Conservation (phyloP, 2,329 filamentous ascomycete genomes). For the Dactylellina cionopaga region DNA sequence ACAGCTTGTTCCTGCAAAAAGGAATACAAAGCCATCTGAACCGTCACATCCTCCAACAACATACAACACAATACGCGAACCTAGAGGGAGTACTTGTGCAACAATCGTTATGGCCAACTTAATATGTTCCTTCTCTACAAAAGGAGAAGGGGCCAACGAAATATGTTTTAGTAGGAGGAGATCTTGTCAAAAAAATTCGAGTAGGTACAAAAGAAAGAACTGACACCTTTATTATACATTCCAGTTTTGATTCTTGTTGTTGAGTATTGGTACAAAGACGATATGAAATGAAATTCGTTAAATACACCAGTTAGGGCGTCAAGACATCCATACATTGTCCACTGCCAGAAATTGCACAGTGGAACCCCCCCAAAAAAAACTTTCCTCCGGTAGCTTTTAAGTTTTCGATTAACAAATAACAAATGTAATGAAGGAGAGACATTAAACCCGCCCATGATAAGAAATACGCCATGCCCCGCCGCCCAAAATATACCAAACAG, state of each 20-base stretch:
- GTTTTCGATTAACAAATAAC: too few species aligned
- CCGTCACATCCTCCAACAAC: conserved; percentile 15
- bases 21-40: not conserved
- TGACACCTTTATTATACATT: conserved; percentile 3
- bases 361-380: too few species aligned
- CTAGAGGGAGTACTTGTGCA: conserved; percentile 27
- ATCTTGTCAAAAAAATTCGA: not conserved
- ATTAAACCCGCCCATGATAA: conserved; percentile 15
- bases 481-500: conserved; percentile 1
- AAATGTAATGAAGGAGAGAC: conserved; percentile 30
- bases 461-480: conserved; percentile 34
- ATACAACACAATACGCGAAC: conserved; percentile 33
- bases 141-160: not conserved
- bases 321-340: conserved; percentile 3
- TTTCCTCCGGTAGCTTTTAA: too few species aligned
- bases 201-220: not conserved
- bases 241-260: not conserved
- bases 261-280: conserved; percentile 6
- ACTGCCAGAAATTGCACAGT: not conserved
- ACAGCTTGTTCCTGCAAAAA: not conserved
- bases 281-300: conserved; percentile 23
- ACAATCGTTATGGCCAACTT: not conserved
- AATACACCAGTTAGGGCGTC: not conserved
- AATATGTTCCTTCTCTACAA: not conserved
- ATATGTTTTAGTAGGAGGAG: too few species aligned